Evolutionary conservation across 805 yeast genomes (phyloP), one percentile per base, ranked within the genome.

Genomic region (Hanseniaspora hatyaiensis): DNA sequence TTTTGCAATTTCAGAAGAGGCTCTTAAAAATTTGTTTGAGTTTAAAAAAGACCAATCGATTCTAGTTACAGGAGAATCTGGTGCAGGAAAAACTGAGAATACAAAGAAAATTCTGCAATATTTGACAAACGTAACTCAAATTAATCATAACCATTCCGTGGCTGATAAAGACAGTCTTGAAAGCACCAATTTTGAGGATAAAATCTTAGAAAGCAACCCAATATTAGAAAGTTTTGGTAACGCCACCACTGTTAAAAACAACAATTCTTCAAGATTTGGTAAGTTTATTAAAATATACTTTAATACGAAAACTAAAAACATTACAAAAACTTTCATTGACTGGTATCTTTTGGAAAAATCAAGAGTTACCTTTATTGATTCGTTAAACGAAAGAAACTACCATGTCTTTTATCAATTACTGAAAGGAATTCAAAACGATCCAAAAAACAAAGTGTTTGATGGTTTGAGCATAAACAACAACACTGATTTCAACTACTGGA

Each of bases 11-110:
- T 82, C 95, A 0, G 95, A 92, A 57, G 77, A 77, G 40, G 94
- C 97, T 1, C 84, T 78, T 55, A 75, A 85, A 52, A 82, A 80
- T 56, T 67, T 92, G 60, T 66, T 85, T 11, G 69, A 72, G 11
- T 79, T 82, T 53, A 71, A 68, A 43, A 78, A 77, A 56, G 82
- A 88, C 62, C 98, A 92, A 66, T 80, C 94, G 11, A 86, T 92
- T 48, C 69, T 92, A 42, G 96, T 92, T n/a, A 92, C 98, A 0
- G 99, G 99, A 53, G 99, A 92, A 61, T 82, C 94, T 20, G 99
- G 99, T 54, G 98, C 99, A 0, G 99, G 99, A 46, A 92, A 92
- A 61, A 92, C 99, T 0, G 98, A 92, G 65, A 92, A 86, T 55
- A 92, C 99, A 4, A 92, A 92, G 63, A 87, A 83, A 59, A 87